phyloP scores from a whole-genome alignment of 495 filamentous ascomycete genomes.

The Hypoxylon rickii region DNA sequence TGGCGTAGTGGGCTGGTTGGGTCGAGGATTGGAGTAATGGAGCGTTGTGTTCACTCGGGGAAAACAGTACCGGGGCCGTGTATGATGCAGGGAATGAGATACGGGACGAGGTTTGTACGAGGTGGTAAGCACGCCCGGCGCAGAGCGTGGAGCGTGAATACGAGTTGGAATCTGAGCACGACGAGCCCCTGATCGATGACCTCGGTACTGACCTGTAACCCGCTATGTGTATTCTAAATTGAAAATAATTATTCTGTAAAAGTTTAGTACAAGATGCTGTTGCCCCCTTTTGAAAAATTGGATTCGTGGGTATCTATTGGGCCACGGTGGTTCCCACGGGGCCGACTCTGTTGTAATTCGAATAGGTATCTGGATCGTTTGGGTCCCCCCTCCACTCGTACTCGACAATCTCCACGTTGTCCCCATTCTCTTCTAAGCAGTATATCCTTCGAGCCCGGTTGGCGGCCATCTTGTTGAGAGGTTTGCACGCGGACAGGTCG shows the following conservation, averaged over 20 bases:
- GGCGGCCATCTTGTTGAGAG: conserved; percentile 22
- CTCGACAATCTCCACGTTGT: conserved; percentile 28
- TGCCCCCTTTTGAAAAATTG: neutral
- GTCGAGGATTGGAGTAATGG: no score
- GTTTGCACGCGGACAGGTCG: conserved; percentile 22
- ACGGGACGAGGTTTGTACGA: no score
- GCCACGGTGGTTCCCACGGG: conserved; percentile 19
- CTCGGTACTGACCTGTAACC: no score
- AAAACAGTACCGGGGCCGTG: no score
- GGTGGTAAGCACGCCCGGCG: no score
- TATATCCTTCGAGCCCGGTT: conserved; percentile 31
- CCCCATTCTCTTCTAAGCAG: conserved; percentile 24
- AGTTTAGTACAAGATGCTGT: neutral
- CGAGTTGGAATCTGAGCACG: no score
- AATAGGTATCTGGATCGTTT: conserved; percentile 24
- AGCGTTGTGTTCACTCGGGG: no score
- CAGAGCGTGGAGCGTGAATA: no score
- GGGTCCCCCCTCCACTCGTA: conserved; percentile 34
- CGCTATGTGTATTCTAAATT: no score
- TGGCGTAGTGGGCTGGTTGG: neutral
- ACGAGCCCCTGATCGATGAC: no score
- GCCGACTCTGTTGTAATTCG: conserved; percentile 30
- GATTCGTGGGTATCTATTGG: conserved; percentile 1
- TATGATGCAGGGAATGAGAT: no score
- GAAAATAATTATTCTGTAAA: no score